Evolutionary conservation across 2,329 filamentous ascomycete genomes (phyloP), one percentile per base, ranked within the genome.

Genomic region (Triangularia verruculosa): DNA sequence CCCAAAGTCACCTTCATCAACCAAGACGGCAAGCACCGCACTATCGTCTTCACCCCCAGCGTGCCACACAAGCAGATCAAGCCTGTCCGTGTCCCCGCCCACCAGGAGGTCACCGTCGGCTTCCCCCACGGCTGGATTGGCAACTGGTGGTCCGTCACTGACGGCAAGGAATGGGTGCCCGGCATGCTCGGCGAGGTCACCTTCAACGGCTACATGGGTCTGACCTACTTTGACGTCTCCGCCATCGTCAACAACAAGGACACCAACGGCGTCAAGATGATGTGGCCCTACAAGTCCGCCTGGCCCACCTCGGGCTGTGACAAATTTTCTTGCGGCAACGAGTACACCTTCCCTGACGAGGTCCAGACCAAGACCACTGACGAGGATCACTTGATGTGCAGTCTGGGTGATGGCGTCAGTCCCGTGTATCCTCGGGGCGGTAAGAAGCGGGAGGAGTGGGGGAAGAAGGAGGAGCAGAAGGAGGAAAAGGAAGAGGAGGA

Each of bases 1-100:
- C 82, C 81, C 74, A 75, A 76, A 34, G 75, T 89, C 70, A 85
- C 82, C 68, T 87, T 89, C 77, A 70, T 81, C 75, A 86, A 83
- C 69, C 82, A 86, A 58, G 86, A 89, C 73, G 70, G 74, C 64
- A 76, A 75, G 32, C 72, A 75, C 64, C 81, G 83, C 73, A 81
- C 78, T 56, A 70, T 86, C 73, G 69, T 79, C 76, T 84, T 85
- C 75, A 84, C 81, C 28, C 69, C 78, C 69, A 81, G 74, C 71
- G 70, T 72, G 0, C 79, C 78, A 59, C 17, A 34, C 25, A 24
- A 13, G 3, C 3, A 43, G 9, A 22, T 58, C n/a, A 47, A 68
- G n/a, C 32, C 71, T 2, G 70, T 83, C 53, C 71, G 72, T 13
- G 76, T 86, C 52, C 67, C 68, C 61, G 79, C 72, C 61, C 68